A percentile compares a stretch with the other conserved stretches of the same genome.
Evolutionary conservation across 805 yeast species (phyloP).

Genomic region (Pichia manshurica): DNA sequence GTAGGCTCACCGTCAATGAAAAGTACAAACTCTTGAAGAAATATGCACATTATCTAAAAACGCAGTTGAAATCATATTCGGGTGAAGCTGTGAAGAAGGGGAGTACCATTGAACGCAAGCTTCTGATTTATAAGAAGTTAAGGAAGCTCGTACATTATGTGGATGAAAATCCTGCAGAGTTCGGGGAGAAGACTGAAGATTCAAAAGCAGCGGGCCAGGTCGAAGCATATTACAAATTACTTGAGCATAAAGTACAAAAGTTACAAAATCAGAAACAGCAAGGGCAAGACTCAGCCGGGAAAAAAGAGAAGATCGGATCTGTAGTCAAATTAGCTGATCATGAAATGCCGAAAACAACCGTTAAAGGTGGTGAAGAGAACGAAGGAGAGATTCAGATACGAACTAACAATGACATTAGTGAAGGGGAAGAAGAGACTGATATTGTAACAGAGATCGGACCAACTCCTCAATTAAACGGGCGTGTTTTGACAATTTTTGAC

Average conservation of each 20-base stretch:
- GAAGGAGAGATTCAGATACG: not conserved
- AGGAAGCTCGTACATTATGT: conserved; percentile 4
- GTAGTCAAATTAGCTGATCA: not conserved
- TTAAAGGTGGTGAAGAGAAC: not conserved
- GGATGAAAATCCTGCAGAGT: not conserved
- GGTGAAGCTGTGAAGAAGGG: conserved; percentile 10
- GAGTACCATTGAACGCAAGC: conserved; percentile 5
- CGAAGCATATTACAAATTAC: not conserved
- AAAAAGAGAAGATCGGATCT: not conserved
- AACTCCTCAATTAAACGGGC: conserved; percentile 80
- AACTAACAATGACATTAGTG: not conserved
- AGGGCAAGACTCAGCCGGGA: not conserved
- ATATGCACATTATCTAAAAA: conserved; percentile 7
- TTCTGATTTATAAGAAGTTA: conserved; percentile 10
- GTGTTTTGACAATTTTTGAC: conserved; percentile 69
- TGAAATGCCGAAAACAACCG: not conserved
- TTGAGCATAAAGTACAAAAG: conserved; percentile 1
- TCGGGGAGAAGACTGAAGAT: not conserved
- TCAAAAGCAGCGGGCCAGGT: not conserved
- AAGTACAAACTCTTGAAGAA: not conserved
- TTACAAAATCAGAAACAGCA: not conserved
- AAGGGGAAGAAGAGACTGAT: conserved; percentile 8
- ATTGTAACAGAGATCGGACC: conserved; percentile 57
- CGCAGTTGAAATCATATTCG: conserved; percentile 7
- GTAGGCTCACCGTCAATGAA: not conserved